These are phyloP conservation scores for Pilaira anomala DNA, from an alignment of 192 early-diverging fungal species.

Conservation along the genomic window DNA sequence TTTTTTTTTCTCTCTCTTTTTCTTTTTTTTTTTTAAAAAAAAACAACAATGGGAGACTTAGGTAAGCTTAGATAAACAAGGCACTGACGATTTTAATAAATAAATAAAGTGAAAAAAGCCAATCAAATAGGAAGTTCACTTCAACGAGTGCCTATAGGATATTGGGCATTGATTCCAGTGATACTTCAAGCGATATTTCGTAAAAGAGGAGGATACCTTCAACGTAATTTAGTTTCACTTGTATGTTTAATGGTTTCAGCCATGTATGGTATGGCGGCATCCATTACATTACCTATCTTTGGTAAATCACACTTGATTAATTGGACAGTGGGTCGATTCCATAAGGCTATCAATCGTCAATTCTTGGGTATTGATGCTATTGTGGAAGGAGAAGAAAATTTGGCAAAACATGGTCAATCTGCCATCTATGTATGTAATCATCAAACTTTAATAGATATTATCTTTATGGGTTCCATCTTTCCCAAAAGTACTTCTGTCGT, in stretches of 20 bases:
- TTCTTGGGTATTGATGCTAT: constrained; percentile 58
- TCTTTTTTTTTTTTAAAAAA: background rate
- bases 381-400: constrained; percentile 58
- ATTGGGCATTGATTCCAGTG: constrained; percentile 13
- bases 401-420: constrained; percentile 44
- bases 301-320: constrained; percentile 59
- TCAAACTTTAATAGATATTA: constrained; percentile 75
- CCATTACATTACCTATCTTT: constrained; percentile 51
- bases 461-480: constrained; percentile 62
- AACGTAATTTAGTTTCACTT: constrained; percentile 3
- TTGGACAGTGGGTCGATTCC: constrained; percentile 55
- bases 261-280: constrained; percentile 10
- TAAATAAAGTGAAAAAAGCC: too few species aligned
- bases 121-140: too few species aligned
- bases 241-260: constrained; percentile 1
- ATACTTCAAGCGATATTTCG: constrained; percentile 17
- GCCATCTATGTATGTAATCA: constrained; percentile 80
- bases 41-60: background rate
- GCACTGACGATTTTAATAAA: too few species aligned
- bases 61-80: too few species aligned
- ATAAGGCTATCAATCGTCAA: constrained; percentile 46
- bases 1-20: background rate
- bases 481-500: constrained; percentile 65
- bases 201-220: constrained; percentile 14
- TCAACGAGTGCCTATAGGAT: background rate